A percentile compares a stretch with the other conserved stretches of the same genome.
These are phyloP conservation scores for Dovyalis caffra DNA, from an alignment of 345 rosid species.

Conservation along the genomic window DNA sequence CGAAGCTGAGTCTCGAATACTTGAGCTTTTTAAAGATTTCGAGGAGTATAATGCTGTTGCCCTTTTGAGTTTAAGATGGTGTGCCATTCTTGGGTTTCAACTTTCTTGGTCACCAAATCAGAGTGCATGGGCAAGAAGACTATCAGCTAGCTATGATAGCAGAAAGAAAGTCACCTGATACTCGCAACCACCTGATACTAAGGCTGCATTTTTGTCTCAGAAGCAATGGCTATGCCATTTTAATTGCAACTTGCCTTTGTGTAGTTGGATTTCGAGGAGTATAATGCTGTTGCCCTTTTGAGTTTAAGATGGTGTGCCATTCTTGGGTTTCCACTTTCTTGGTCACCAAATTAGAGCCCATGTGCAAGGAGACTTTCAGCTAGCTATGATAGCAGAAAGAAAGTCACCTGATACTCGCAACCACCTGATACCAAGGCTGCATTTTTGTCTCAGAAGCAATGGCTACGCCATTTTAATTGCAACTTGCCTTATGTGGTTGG, in stretches of 20 bases:
- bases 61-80: conserved; percentile 67
- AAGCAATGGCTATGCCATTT: too few species aligned
- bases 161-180: background rate
- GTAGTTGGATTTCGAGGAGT: too few species aligned
- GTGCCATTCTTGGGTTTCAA: conserved; percentile 51
- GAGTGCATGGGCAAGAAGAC: conserved; percentile 59
- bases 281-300: too few species aligned
- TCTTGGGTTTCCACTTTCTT: conserved; percentile 43
- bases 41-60: conserved; percentile 47
- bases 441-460: too few species aligned
- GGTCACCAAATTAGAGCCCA: conserved; percentile 60
- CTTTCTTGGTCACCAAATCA: conserved; percentile 63
- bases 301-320: too few species aligned
- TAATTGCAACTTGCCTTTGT: too few species aligned
- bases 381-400: conserved; percentile 30
- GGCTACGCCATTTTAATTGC: too few species aligned
- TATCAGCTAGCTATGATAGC: conserved; percentile 36
- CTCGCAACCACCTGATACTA: background rate
- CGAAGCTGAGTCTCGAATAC: conserved; percentile 54
- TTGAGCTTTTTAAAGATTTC: conserved; percentile 36
- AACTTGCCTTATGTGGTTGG: too few species aligned
- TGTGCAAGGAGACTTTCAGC: conserved; percentile 55
- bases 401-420: background rate
- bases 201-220: too few species aligned
- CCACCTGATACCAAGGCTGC: too few species aligned